Percentiles rank a stretch among this genome's conserved stretches.
Conservation (phyloP, 2,329 filamentous ascomycete genomes). For the Penicillium palitans region DNA sequence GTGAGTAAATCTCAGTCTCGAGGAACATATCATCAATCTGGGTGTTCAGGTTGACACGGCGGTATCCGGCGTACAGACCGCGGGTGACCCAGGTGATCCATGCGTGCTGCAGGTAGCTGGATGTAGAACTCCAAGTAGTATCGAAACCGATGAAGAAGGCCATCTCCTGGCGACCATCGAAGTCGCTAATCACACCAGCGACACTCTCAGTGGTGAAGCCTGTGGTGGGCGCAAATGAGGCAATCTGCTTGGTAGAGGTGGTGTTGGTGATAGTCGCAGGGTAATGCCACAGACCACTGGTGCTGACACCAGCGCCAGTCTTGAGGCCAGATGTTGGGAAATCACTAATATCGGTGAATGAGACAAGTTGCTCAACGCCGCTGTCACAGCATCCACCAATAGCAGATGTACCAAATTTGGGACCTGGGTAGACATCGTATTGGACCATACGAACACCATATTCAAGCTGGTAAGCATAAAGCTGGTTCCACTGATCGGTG, state of each 20-base stretch:
- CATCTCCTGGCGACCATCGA: slow-evolving; percentile 60
- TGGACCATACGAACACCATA: slow-evolving; percentile 64
- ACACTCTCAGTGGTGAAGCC: slow-evolving; percentile 43
- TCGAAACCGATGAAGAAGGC: slow-evolving; percentile 60
- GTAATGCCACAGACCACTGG: slow-evolving; percentile 59
- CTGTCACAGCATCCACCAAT: slow-evolving; percentile 50
- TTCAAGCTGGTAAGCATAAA: slow-evolving; percentile 59
- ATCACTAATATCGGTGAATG: slow-evolving; percentile 54
- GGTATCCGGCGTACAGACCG: slow-evolving; percentile 57
- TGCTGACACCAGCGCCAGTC: slow-evolving; percentile 51
- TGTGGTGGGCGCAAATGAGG: slow-evolving; percentile 52
- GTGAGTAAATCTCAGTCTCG: slow-evolving; percentile 52
- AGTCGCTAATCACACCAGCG: slow-evolving; percentile 62
- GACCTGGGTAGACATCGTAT: slow-evolving; percentile 57
- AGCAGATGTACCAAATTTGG: slow-evolving; percentile 50
- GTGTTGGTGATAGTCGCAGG: slow-evolving; percentile 57
- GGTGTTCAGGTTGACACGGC: slow-evolving; percentile 56
- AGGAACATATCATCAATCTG: slow-evolving; percentile 66
- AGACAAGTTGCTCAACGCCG: slow-evolving; percentile 54
- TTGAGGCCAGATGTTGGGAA: slow-evolving; percentile 59
- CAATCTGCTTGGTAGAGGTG: slow-evolving; percentile 56
- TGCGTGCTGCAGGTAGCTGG: slow-evolving; percentile 61
- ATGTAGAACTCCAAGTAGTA: slow-evolving; percentile 54
- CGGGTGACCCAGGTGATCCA: slow-evolving; percentile 64
- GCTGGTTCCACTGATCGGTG: slow-evolving; percentile 54